Percentiles rank a stretch among this genome's conserved stretches.
Evolutionary conservation across 164 flowering plant genomes (phyloP).

Genomic region (Vitis cinerea): DNA sequence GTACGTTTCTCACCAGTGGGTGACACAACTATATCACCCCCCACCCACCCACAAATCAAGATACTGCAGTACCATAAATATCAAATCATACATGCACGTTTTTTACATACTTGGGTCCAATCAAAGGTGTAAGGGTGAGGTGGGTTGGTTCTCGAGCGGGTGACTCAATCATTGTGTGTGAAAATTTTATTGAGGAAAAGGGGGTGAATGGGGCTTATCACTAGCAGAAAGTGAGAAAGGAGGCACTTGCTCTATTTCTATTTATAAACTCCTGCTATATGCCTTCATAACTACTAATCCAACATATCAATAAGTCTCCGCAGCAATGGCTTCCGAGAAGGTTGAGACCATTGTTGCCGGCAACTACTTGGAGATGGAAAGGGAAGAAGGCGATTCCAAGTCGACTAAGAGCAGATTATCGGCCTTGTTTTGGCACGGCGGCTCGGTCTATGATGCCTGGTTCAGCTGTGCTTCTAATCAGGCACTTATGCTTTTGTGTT

Average conservation of each 20-base stretch:
- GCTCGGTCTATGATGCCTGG: slow-evolving; percentile 78
- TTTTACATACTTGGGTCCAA: background rate
- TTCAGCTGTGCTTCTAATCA: slow-evolving; percentile 79
- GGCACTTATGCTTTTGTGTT: slow-evolving; percentile 16
- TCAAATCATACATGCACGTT: no score
- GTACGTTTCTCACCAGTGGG: slow-evolving; percentile 1
- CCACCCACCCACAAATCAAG: slow-evolving; percentile 1
- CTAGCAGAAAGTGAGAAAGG: background rate
- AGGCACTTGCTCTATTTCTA: slow-evolving; percentile 17
- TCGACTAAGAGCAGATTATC: slow-evolving; percentile 43
- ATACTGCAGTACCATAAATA: no score
- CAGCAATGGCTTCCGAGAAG: slow-evolving; percentile 66
- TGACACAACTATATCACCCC: slow-evolving; percentile 18
- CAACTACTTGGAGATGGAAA: slow-evolving; percentile 69
- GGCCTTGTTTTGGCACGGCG: slow-evolving; percentile 68
- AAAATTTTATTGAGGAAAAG: slow-evolving; percentile 3
- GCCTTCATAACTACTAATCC: background rate
- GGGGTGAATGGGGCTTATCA: background rate
- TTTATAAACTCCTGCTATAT: slow-evolving; percentile 15
- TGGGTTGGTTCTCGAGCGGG: slow-evolving; percentile 22
- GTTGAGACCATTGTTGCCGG: slow-evolving; percentile 71
- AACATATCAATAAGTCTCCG: no score
- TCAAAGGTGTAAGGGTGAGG: slow-evolving; percentile 7
- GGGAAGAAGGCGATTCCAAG: slow-evolving; percentile 34
- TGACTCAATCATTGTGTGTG: slow-evolving; percentile 31